Evolutionary conservation across 768 basidiomycete species (phyloP), one percentile per base, ranked within the genome.

Genomic region (Xerocomus potaroensis): DNA sequence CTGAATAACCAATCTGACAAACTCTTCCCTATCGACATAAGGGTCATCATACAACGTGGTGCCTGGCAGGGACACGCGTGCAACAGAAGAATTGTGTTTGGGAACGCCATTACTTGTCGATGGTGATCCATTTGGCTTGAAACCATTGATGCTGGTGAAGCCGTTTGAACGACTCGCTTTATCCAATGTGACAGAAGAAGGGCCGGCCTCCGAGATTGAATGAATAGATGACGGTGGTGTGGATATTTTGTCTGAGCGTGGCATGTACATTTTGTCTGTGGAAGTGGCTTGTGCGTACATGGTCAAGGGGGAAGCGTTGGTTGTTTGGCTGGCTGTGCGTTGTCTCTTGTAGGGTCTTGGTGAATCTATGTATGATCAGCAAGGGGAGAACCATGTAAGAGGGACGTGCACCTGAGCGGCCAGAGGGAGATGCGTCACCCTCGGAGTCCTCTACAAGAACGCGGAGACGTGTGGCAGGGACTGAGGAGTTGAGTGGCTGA

Each of bases 1-100:
- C 65, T 97, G 93, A 50, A 96, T 77, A 43, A 92, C 83, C 37
- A 97, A 70, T 57, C 93, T 75, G 41, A 95, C 83, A 63, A 91
- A 93, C 66, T 96, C 93, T 69, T 95, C 89, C 54, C 91, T 76
- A 69, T 92, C 81, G 39, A 95, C 73, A 52, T 73, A 73, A 52
- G 85, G 83, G 66, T 87, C 87, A 35, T 87, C 81, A 57, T 89
- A 91, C 45, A 92, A 73, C 30, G 77, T 76, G 38, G 83, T 80
- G 21, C 90, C 88, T 16, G 84, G 83, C 27, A 86, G 71, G 35
- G 75, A 72, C 38, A 91, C 84, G 59, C 75, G 77, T 26, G 81
- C 66, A 49, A 89, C 68, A 21, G 74, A 59, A 23, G 62, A 65
- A 48, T 66, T 69, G 55, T 78, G 71, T 58, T 78, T 83, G 49